Conservation (phyloP, 2,329 filamentous ascomycete genomes). For the Truncatella angustata region DNA sequence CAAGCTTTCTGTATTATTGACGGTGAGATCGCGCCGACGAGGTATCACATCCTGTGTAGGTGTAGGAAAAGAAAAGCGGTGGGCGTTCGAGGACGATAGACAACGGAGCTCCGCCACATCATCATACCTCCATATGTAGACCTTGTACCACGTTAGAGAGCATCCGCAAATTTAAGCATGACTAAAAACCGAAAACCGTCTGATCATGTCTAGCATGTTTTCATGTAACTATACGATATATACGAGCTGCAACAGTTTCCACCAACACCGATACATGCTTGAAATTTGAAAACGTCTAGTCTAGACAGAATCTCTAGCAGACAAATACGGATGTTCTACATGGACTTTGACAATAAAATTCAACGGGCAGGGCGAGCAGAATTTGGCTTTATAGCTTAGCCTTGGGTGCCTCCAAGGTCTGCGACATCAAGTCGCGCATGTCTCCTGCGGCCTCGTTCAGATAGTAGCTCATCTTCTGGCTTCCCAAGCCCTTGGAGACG, state of each 20-base stretch:
- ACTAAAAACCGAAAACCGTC: too few species aligned
- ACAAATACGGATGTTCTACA: not conserved
- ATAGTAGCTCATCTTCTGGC: slow-evolving; percentile 92
- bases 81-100: not conserved
- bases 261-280: slow-evolving; percentile 18
- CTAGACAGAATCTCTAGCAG: not conserved
- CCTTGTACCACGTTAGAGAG: slow-evolving; percentile 8
- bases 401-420: slow-evolving; percentile 76
- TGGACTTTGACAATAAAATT: not conserved
- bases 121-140: not conserved
- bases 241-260: slow-evolving; percentile 4
- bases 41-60: too few species aligned
- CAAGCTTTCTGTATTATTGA: too few species aligned
- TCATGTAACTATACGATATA: not conserved
- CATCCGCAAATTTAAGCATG: slow-evolving; percentile 6
- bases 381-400: slow-evolving; percentile 69
- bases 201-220: not conserved
- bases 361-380: not conserved
- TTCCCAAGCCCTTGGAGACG: slow-evolving; percentile 88
- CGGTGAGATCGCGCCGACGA: too few species aligned
- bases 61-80: too few species aligned
- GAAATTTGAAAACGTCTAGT: slow-evolving; percentile 11
- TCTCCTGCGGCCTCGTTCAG: slow-evolving; percentile 91
- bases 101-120: not conserved
- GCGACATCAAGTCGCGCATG: slow-evolving; percentile 80